Evolutionary conservation across 2,329 filamentous ascomycete genomes (phyloP), one percentile per base, ranked within the genome.

Genomic region (Alternaria triticina): DNA sequence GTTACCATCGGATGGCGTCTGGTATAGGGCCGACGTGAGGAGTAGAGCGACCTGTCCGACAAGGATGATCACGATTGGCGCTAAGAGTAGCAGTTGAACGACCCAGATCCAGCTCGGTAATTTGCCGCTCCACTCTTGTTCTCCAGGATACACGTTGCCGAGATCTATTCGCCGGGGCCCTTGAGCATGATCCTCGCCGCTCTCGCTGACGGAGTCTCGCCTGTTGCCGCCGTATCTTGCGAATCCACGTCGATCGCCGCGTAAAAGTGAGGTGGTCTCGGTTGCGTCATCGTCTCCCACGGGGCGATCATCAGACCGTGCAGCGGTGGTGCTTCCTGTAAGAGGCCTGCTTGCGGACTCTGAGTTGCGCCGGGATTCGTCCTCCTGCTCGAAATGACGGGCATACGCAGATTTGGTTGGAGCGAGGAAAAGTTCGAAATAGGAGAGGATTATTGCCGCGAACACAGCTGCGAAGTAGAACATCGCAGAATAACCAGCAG

Each of bases 61-160:
- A 20, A 98, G 79, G 63, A 96, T 90, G 49, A 97, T 83, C 51
- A 90, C 88, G 56, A 97, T 87, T 0, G 94, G 94, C 0, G 88
- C 91, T 10, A 96, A 82, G 15, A 97, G 76, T 4, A 98, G 82
- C 68, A 97, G 90, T 74, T 99, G 94, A 17, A 97, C 71, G 45
- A 96, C 80, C 96, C 96, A 99, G 17, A 91, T 89, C 91, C 91
- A 97, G 47, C 86, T 88, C 1, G 93, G 93, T 57, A 98, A 82
- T 40, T 86, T 86, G 5, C 87, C 87, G 55, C 93, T 97, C 96
- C 96, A 99, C 13, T 86, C 82, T 79, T 98, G 96, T 76, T 98
- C 96, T 57, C 88, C 83, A 12, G 87, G 87, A 74, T 90, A 94
- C 13, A 73, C 64, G 43, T 70, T 64, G 30, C 74, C 75, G 33